A percentile compares a stretch with the other conserved stretches of the same genome.
Conservation (phyloP, 495 filamentous ascomycete genomes). For the Tetracladium marchalianum region DNA sequence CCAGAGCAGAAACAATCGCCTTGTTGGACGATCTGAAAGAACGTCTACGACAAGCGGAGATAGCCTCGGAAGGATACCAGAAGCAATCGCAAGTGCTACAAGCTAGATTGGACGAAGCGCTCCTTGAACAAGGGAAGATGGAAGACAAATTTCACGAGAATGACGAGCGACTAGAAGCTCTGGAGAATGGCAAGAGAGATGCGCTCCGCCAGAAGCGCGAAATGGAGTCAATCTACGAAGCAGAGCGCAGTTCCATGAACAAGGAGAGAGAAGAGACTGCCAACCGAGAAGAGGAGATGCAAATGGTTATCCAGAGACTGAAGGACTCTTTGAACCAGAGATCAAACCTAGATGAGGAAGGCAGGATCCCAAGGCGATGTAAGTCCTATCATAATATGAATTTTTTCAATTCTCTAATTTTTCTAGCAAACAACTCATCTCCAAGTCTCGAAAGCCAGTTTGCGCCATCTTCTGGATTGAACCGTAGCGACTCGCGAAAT, state of each 20-base stretch:
- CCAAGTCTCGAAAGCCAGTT: slow-evolving; percentile 54
- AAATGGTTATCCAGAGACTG: slow-evolving; percentile 74
- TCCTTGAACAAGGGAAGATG: slow-evolving; percentile 71
- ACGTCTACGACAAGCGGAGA: slow-evolving; percentile 71
- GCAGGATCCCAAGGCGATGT: slow-evolving; percentile 61
- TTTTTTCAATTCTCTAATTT: slow-evolving; percentile 8
- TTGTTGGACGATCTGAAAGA: slow-evolving; percentile 78
- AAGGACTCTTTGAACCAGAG: slow-evolving; percentile 80
- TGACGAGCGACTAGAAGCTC: slow-evolving; percentile 65
- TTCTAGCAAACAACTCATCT: slow-evolving; percentile 21
- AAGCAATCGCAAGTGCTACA: slow-evolving; percentile 81
- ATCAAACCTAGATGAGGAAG: slow-evolving; percentile 53
- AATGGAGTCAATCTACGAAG: slow-evolving; percentile 80
- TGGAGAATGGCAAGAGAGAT: slow-evolving; percentile 74
- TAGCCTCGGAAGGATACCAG: slow-evolving; percentile 65
- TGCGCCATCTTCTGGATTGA: slow-evolving; percentile 73
- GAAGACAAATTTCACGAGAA: slow-evolving; percentile 79
- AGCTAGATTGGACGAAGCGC: slow-evolving; percentile 73
- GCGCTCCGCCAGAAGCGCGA: slow-evolving; percentile 72
- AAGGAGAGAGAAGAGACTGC: slow-evolving; percentile 85
- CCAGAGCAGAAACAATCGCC: slow-evolving; percentile 59
- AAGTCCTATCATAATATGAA: slow-evolving; percentile 33
- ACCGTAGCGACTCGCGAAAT: slow-evolving; percentile 73
- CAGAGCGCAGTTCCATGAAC: slow-evolving; percentile 76
- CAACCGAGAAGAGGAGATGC: slow-evolving; percentile 78